Conservation (phyloP, 148 eudicot species). For the Heliosperma pusillum region DNA sequence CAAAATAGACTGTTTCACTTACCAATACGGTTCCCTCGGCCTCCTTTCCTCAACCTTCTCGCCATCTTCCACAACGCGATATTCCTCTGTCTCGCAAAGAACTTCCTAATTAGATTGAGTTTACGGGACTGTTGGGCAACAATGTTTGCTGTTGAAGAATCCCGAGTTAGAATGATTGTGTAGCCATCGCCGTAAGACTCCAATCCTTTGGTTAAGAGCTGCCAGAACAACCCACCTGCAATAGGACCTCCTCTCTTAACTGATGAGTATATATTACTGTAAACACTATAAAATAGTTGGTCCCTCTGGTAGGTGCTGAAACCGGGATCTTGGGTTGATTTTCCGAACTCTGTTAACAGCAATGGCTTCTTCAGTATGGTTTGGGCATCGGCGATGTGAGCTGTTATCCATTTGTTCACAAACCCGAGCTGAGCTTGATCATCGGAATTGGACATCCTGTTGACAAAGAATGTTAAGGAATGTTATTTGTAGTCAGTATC, state of each 20-base stretch:
- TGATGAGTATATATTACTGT: slow-evolving; percentile 55
- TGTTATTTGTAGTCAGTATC: too few species aligned
- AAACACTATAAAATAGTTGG: slow-evolving; percentile 44
- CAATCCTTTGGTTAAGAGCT: slow-evolving; percentile 62
- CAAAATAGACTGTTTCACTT: not conserved
- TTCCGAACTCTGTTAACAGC: slow-evolving; percentile 79
- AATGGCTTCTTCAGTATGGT: slow-evolving; percentile 60
- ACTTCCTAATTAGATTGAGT: slow-evolving; percentile 47
- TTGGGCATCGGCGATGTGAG: slow-evolving; percentile 71
- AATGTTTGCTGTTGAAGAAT: slow-evolving; percentile 56
- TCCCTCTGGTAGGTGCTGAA: slow-evolving; percentile 57
- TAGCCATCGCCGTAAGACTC: slow-evolving; percentile 71
- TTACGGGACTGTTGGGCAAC: slow-evolving; percentile 66
- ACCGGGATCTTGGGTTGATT: slow-evolving; percentile 64
- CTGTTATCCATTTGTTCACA: slow-evolving; percentile 61
- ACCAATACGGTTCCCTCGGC: slow-evolving; percentile 34
- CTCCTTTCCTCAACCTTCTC: slow-evolving; percentile 44
- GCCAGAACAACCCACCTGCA: slow-evolving; percentile 87
- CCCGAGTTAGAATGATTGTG: slow-evolving; percentile 50
- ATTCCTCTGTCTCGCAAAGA: slow-evolving; percentile 56
- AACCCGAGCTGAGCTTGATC: slow-evolving; percentile 59
- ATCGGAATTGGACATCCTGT: slow-evolving; percentile 58
- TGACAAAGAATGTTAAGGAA: slow-evolving; percentile 1
- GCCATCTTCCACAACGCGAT: slow-evolving; percentile 61
- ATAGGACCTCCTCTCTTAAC: slow-evolving; percentile 77